Conservation (phyloP, 2,329 filamentous ascomycete species). For the Lecanicillium sp. region DNA sequence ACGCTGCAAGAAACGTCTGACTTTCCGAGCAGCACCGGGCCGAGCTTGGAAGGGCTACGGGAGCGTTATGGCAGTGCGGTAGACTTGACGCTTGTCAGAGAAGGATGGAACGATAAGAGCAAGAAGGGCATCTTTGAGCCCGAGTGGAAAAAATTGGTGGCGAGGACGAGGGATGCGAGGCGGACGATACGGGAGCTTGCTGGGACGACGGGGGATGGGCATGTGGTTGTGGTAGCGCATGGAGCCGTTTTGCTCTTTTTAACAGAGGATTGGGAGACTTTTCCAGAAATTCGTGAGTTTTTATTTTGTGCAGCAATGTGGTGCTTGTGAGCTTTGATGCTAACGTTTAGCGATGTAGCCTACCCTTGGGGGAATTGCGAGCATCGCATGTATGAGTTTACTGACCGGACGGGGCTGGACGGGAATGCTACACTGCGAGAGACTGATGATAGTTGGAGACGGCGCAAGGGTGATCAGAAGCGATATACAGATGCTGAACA, state of each 20-base stretch:
- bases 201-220: constrained; percentile 35
- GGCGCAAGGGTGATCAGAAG: constrained; percentile 17
- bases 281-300: constrained; percentile 29
- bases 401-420: constrained; percentile 40
- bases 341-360: constrained; percentile 29
- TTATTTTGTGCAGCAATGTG: neutral
- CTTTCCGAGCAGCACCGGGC: constrained; percentile 69
- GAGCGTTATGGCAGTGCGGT: constrained; percentile 52
- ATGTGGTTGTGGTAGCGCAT: constrained; percentile 73
- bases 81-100: constrained; percentile 52
- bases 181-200: constrained; percentile 44
- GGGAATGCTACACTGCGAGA: constrained; percentile 38
- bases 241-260: constrained; percentile 80
- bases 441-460: constrained; percentile 38
- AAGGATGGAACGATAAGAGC: constrained; percentile 66
- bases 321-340: too few relatives aligned
- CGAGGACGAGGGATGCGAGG: constrained; percentile 52
- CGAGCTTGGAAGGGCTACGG: constrained; percentile 41
- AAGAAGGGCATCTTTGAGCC: constrained; percentile 31
- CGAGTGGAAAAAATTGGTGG: constrained; percentile 43
- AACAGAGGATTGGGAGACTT: constrained; percentile 68
- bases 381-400: constrained; percentile 59
- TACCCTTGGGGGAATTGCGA: constrained; percentile 72
- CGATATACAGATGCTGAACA: too few relatives aligned
- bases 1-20: constrained; percentile 72